Conservation (phyloP, 441 rosid species). For the Hura crepitans region DNA sequence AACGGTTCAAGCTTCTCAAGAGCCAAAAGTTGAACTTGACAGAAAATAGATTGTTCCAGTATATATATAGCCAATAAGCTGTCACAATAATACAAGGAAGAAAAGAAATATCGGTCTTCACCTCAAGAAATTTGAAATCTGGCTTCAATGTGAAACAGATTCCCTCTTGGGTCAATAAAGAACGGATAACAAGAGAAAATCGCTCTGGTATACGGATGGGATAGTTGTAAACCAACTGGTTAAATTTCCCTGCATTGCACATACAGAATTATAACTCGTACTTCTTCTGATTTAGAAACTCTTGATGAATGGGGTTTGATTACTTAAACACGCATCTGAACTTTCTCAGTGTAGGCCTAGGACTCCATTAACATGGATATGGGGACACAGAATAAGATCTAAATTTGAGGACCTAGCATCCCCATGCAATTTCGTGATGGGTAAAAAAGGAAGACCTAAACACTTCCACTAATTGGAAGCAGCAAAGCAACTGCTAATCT, state of each 20-base stretch:
- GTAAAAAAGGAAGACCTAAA: neutral
- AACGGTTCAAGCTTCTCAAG: neutral
- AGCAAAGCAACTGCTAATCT: neutral
- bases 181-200: constrained; percentile 90
- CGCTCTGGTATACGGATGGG: constrained; percentile 96
- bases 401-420: neutral
- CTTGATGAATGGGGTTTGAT: neutral
- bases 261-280: neutral
- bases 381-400: neutral
- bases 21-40: neutral
- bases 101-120: constrained; percentile 25
- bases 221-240: constrained; percentile 81
- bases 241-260: constrained; percentile 64
- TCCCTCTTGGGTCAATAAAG: constrained; percentile 91
- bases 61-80: neutral
- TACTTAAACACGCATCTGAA: neutral
- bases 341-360: neutral
- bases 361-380: neutral
- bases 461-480: neutral
- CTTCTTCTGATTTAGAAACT: neutral
- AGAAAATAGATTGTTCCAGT: neutral
- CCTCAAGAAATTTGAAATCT: constrained; percentile 97
- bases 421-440: neutral
- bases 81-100: neutral
- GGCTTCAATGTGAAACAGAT: constrained; percentile 87